Percentiles rank a stretch among this genome's conserved stretches.
Evolutionary conservation across 768 basidiomycete species (phyloP).

Genomic region (Naganishia randhawae): DNA sequence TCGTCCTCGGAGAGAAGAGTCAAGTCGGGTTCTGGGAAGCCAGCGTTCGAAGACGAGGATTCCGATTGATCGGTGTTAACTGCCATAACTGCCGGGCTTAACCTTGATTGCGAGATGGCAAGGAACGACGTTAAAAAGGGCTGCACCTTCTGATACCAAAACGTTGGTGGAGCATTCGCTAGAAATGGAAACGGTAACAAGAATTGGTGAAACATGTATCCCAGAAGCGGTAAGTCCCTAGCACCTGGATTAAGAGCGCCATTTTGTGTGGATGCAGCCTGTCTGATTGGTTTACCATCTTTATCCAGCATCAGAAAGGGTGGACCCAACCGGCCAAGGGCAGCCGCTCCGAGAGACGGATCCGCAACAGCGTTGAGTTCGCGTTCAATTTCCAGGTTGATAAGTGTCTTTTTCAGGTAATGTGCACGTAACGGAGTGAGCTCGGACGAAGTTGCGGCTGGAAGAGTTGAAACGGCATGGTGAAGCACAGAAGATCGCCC

Average conservation of each 20-base stretch:
- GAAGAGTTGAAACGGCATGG: constrained; percentile 26
- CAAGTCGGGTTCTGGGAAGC: constrained; percentile 32
- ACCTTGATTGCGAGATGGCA: constrained; percentile 59
- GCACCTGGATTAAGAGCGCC: not conserved
- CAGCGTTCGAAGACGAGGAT: not conserved
- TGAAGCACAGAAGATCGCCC: constrained; percentile 29
- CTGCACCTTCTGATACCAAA: constrained; percentile 91
- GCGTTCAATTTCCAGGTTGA: constrained; percentile 75
- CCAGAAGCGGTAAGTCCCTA: constrained; percentile 76
- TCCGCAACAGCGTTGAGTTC: constrained; percentile 68
- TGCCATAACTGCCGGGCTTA: constrained; percentile 24
- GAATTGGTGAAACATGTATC: constrained; percentile 86
- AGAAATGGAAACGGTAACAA: constrained; percentile 94
- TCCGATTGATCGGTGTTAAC: constrained; percentile 2
- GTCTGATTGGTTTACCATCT: constrained; percentile 25
- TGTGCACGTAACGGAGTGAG: constrained; percentile 89
- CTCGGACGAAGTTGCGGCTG: constrained; percentile 32
- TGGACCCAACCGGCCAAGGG: constrained; percentile 80
- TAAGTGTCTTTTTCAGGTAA: constrained; percentile 94
- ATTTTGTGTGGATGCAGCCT: not conserved
- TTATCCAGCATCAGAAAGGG: constrained; percentile 59
- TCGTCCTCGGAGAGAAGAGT: constrained; percentile 45
- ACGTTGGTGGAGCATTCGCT: constrained; percentile 77
- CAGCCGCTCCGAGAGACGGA: constrained; percentile 48
- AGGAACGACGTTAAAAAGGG: constrained; percentile 83